Base-by-base conservation (phyloP, 2,329 filamentous ascomycete species). In the Plectosphaerella plurivora region DNA sequence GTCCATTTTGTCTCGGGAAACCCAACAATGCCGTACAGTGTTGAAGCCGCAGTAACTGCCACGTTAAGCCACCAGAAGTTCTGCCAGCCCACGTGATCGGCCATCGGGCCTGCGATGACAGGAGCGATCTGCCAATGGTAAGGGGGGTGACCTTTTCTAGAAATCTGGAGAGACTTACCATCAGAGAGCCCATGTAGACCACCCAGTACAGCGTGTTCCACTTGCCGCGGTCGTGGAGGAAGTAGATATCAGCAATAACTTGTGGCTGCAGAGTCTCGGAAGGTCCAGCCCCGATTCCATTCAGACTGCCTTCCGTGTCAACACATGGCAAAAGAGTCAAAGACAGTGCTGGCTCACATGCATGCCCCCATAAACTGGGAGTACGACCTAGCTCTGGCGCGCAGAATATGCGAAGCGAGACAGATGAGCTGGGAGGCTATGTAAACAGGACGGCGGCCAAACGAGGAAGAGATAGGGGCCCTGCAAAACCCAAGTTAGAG, bases 31-130 rank as follows among this genome's bases (percentile, higher is more conserved):
- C 78, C 71, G 61, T 81, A 69, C 5, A 83, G 28, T 20, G 79
- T 65, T 0, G 75, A 74, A 4, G 79, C 60, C 2, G 68, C 76
- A 3, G 83, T 65, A 2, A 86, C 49, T 1, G 63, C 83, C 2
- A 81, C 77, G 56, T 86, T 85, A 56, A 87, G 70, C 83, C 83
- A 87, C 79, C 82, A 87, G 63, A 87, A 87, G 60, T 70, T 82
- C 24, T 81, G 71, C 78, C 81, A 85, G 47, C 82, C 82, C 4
- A 77, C 63, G 36, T 79, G 73, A 44, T 78, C 68, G 2, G 81
- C 75, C 82, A 87, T 87, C 0, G 78, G 67, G 1, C 84, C 84
- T 1, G 80, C 71, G 47, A 84, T 73, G 53, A 84, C 84, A 3
- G 79, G 79, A 3, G 73, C 78, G 49, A 81, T 61, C 72, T 73